Percentiles rank a stretch among this genome's conserved stretches.
phyloP scores from a whole-genome alignment of 768 basidiomycete genomes.

The Rhodotorula taiwanensis region DNA sequence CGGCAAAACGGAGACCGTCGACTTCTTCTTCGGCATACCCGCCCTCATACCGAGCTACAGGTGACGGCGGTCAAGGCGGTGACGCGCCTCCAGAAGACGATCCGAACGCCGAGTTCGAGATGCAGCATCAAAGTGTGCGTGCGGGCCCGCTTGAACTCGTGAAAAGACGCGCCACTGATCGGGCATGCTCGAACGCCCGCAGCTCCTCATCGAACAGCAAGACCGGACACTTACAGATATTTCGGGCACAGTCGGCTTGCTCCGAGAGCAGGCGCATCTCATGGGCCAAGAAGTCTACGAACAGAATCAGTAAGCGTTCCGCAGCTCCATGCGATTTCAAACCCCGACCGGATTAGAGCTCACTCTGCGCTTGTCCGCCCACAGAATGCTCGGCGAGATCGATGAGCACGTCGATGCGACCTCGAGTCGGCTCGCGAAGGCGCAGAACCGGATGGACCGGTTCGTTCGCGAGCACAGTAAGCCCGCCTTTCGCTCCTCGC shows the following conservation, averaged over 20 bases:
- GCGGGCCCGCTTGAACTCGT: no score
- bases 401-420: slow-evolving; percentile 66
- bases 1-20: slow-evolving; percentile 5
- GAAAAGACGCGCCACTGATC: slow-evolving; percentile 37
- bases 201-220: slow-evolving; percentile 83
- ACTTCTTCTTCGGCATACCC: slow-evolving; percentile 11
- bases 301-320: slow-evolving; percentile 95
- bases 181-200: slow-evolving; percentile 50
- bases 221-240: slow-evolving; percentile 83
- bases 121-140: slow-evolving; percentile 59
- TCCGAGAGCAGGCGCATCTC: slow-evolving; percentile 83
- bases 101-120: slow-evolving; percentile 64
- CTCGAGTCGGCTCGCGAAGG: slow-evolving; percentile 58
- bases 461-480: slow-evolving; percentile 80
- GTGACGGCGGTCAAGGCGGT: slow-evolving; percentile 4
- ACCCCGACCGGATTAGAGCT: not conserved
- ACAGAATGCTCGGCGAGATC: slow-evolving; percentile 72
- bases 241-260: slow-evolving; percentile 70
- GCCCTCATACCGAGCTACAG: not conserved
- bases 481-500: not conserved
- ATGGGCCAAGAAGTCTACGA: slow-evolving; percentile 90
- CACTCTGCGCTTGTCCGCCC: not conserved
- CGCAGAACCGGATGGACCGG: slow-evolving; percentile 63
- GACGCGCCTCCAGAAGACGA: not conserved
- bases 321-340: slow-evolving; percentile 37